Evolutionary conservation across 2,329 filamentous ascomycete species (phyloP).

Genomic region (Neophaeococcomyces aloes): DNA sequence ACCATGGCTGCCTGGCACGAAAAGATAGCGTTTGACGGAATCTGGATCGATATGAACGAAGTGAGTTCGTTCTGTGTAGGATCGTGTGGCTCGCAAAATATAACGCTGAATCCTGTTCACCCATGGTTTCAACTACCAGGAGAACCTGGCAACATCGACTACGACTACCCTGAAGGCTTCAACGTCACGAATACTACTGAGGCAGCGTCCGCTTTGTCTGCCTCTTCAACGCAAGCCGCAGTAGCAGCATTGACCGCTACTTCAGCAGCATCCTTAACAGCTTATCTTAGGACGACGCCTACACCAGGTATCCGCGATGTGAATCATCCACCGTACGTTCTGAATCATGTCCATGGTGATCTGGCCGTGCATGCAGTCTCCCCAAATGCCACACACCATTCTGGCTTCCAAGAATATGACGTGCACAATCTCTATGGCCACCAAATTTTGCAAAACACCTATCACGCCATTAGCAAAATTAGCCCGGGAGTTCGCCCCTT

Average conservation of each 20-base stretch:
- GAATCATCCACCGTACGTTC: slow-evolving; percentile 64
- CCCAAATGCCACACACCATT: slow-evolving; percentile 66
- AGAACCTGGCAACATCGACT: slow-evolving; percentile 40
- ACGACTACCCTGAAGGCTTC: slow-evolving; percentile 59
- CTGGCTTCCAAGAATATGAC: slow-evolving; percentile 64
- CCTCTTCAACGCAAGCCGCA: slow-evolving; percentile 42
- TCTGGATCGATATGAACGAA: slow-evolving; percentile 55
- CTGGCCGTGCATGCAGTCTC: slow-evolving; percentile 62
- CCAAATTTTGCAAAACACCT: slow-evolving; percentile 67
- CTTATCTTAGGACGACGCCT: slow-evolving; percentile 49
- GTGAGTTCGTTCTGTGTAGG: slow-evolving; percentile 58
- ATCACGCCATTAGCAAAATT: slow-evolving; percentile 55
- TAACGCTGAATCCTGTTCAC: slow-evolving; percentile 58
- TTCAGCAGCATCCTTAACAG: slow-evolving; percentile 29
- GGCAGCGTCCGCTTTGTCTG: slow-evolving; percentile 48
- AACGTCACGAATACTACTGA: slow-evolving; percentile 58
- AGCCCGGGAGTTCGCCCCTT: slow-evolving; percentile 64
- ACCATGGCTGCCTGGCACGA: slow-evolving; percentile 43
- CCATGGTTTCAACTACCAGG: slow-evolving; percentile 56
- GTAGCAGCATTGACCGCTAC: slow-evolving; percentile 27
- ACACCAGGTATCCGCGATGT: slow-evolving; percentile 56
- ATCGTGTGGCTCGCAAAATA: slow-evolving; percentile 56
- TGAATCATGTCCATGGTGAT: slow-evolving; percentile 64
- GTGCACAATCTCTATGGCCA: slow-evolving; percentile 71
- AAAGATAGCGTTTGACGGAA: slow-evolving; percentile 43